phyloP scores from a whole-genome alignment of 371 early-diverging fungal species.

The Mortierella sp. region DNA sequence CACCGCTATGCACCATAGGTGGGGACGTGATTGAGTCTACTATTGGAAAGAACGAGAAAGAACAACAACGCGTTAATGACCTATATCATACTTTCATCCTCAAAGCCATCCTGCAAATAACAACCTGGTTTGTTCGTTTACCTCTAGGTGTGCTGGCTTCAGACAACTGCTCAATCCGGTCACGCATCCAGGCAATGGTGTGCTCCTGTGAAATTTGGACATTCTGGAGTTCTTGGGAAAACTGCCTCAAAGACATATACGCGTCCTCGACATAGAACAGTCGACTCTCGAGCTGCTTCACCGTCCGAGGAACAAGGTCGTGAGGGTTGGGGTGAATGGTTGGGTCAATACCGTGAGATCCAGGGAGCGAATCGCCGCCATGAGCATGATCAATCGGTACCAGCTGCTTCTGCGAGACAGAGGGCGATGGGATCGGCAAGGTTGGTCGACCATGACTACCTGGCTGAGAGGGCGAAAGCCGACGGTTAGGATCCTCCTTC shows the following conservation, averaged over 20 bases:
- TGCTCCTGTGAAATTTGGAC: constrained; percentile 43
- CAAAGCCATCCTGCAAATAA: no score
- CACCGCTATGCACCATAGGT: constrained; percentile 36
- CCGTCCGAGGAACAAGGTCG: constrained; percentile 32
- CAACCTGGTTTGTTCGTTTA: not conserved
- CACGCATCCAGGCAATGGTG: constrained; percentile 54
- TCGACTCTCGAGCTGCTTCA: constrained; percentile 35
- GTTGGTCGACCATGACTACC: not conserved
- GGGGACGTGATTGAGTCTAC: constrained; percentile 41
- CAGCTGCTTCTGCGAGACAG: constrained; percentile 11
- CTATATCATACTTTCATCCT: not conserved
- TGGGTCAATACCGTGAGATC: constrained; percentile 9
- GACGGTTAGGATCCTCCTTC: constrained; percentile 21
- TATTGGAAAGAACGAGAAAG: not conserved
- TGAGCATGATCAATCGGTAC: constrained; percentile 3
- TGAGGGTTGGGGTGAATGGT: constrained; percentile 13
- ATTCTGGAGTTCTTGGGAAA: constrained; percentile 41
- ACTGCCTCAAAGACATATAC: constrained; percentile 44
- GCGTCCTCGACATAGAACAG: constrained; percentile 49
- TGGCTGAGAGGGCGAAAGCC: constrained; percentile 22
- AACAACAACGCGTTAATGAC: not conserved
- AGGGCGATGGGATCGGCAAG: constrained; percentile 8
- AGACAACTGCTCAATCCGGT: constrained; percentile 40
- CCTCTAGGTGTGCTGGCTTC: constrained; percentile 34
- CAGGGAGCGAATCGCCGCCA: constrained; percentile 8